Evolutionary conservation across 192 early-diverging fungal species (phyloP).

Genomic region (Coemansia sp.): DNA sequence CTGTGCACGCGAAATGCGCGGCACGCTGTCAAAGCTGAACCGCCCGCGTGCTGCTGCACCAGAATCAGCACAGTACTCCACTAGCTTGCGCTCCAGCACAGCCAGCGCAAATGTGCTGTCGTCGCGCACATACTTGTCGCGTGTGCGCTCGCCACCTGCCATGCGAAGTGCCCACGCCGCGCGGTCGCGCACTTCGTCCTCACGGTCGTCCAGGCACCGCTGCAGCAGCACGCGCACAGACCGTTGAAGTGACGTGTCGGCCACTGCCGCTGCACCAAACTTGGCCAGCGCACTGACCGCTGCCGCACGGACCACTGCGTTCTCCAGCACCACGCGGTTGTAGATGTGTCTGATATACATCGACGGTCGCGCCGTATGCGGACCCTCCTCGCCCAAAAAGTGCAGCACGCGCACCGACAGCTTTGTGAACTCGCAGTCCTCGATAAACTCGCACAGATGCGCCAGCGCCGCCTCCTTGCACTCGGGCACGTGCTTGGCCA

Average conservation of each 20-base stretch:
- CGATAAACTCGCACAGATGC: slow-evolving; percentile 98
- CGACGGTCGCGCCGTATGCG: slow-evolving; percentile 84
- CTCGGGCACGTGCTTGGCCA: slow-evolving; percentile 91
- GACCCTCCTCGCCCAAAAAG: slow-evolving; percentile 91
- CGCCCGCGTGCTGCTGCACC: slow-evolving; percentile 58
- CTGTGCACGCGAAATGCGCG: slow-evolving; percentile 81
- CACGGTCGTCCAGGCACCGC: slow-evolving; percentile 94
- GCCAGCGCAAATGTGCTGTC: slow-evolving; percentile 85
- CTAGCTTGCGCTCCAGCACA: slow-evolving; percentile 82
- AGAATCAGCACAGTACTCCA: slow-evolving; percentile 78
- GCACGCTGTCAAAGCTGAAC: slow-evolving; percentile 79
- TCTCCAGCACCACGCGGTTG: slow-evolving; percentile 98
- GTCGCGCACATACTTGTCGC: slow-evolving; percentile 75
- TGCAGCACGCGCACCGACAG: slow-evolving; percentile 96
- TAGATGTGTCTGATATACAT: slow-evolving; percentile 99
- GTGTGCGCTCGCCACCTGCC: slow-evolving; percentile 63
- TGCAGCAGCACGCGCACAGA: slow-evolving; percentile 83
- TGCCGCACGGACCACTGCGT: slow-evolving; percentile 91
- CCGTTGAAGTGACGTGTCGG: slow-evolving; percentile 68
- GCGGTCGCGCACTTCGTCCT: slow-evolving; percentile 98
- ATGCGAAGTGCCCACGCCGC: slow-evolving; percentile 86
- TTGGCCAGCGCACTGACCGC: slow-evolving; percentile 94
- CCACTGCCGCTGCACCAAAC: slow-evolving; percentile 72
- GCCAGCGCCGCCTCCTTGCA: slow-evolving; percentile 91
- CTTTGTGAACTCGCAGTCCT: slow-evolving; percentile 99